Evolutionary conservation across 208 protist genomes (phyloP), one percentile per base, ranked within the genome.

Genomic region (Cochliopodium minus): DNA sequence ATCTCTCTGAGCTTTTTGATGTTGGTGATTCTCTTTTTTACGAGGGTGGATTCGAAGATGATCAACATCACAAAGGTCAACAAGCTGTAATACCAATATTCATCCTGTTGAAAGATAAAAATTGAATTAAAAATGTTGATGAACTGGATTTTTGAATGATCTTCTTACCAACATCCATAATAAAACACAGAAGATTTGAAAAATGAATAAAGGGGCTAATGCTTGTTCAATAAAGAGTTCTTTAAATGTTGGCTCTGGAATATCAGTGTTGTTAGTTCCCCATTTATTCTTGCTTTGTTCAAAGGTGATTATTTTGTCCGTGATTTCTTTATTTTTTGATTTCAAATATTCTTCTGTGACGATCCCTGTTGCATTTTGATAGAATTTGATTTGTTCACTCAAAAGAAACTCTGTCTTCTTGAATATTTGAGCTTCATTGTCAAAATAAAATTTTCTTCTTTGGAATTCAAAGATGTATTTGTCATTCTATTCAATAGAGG

Each of bases 141-240:
- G 45, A 58, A 17, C 45, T 23, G 43, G 70, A 66, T 20, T 71
- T 68, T 45, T 69, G 61, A n/a, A n/a, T n/a, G n/a, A n/a, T n/a
- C n/a, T n/a, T n/a, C n/a, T n/a, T n/a, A n/a, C n/a, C 5, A 94
- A 67, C 68, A 79, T 87, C 88, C 87, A 93, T 4, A 93, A 73
- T 15, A 90, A 63, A 29, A 93, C 83, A 65, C 87, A 93, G 63
- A 91, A 93, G 74, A 95, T 86, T 73, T 98, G 94, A 61, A 97
- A 98, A 1, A 97, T 85, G 66, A 97, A 97, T 72, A 98, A 97
- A 13, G 94, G 93, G 4, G 87, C 81, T 20, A 93, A 63, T 25
- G 83, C 82, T 66, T 97, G 91, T 61, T 97, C 87, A 30, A 86
- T 78, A 45, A 95, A 90, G 42, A 97, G 76, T 46, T 82, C 78